Conservation (phyloP, 257 asterid genomes). For the Salvia miltiorrhiza region DNA sequence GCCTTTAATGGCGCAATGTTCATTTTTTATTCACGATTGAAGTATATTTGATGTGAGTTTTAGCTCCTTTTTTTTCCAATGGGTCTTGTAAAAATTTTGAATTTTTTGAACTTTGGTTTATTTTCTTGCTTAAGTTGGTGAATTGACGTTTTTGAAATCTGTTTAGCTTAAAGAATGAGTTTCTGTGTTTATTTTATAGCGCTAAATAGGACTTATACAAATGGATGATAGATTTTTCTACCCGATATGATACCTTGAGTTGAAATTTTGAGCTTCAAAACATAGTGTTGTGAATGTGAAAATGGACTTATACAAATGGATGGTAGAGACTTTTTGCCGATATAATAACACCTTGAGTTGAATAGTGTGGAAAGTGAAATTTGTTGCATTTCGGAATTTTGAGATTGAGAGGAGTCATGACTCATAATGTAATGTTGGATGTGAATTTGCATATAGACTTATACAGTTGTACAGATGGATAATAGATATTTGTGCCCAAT, state of each 20-base stretch:
- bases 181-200: not conserved
- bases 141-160: not conserved
- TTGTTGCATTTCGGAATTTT: too few species aligned
- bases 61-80: not conserved
- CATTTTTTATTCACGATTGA: not conserved
- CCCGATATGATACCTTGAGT: too few species aligned
- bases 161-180: not conserved
- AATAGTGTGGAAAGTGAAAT: too few species aligned
- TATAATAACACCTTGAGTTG: too few species aligned
- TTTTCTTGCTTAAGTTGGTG: constrained; percentile 6
- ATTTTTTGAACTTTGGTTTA: not conserved
- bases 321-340: not conserved
- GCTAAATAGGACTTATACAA: not conserved
- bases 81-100: not conserved
- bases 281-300: not conserved
- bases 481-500: not conserved
- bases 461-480: not conserved
- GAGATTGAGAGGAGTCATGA: not conserved
- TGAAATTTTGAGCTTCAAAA: not conserved
- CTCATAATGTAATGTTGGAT: not conserved
- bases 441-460: too few species aligned
- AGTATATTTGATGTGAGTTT: not conserved
- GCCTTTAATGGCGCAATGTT: not conserved
- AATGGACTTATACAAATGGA: not conserved
- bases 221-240: not conserved